Evolutionary conservation across 495 filamentous ascomycete genomes (phyloP).

Genomic region (Oidiodendron maius): DNA sequence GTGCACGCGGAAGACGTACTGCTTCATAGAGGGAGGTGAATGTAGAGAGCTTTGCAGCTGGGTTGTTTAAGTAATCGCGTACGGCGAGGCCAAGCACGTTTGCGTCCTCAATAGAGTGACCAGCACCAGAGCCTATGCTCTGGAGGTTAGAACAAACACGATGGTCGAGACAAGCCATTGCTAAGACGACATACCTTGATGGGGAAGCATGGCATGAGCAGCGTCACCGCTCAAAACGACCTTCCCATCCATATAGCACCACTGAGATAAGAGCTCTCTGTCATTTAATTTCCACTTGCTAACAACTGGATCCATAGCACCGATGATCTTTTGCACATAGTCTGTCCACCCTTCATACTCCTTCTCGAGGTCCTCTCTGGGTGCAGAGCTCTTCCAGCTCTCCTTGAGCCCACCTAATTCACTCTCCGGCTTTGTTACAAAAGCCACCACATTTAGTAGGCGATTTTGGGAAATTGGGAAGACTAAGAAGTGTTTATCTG

Average conservation of each 20-base stretch:
- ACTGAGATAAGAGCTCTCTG: conserved; percentile 30
- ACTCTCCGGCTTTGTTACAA: conserved; percentile 18
- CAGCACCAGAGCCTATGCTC: neutral
- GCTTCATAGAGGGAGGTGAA: conserved; percentile 27
- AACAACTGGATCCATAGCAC: conserved; percentile 22
- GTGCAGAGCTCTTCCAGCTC: conserved; percentile 31
- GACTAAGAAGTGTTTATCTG: conserved; percentile 22
- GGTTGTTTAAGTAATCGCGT: neutral
- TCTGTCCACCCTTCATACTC: conserved; percentile 31
- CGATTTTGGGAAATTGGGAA: conserved; percentile 27
- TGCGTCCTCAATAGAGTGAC: neutral
- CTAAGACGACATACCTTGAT: neutral
- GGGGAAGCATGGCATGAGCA: conserved; percentile 22
- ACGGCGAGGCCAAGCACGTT: neutral
- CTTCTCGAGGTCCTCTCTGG: conserved; percentile 24
- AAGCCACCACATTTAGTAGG: conserved; percentile 23
- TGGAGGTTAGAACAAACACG: neutral
- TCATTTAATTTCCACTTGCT: conserved; percentile 39
- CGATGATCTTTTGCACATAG: conserved; percentile 9
- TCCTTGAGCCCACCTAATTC: conserved; percentile 23
- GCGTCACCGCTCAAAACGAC: conserved; percentile 34
- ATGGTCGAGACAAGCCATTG: neutral
- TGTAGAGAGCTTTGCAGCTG: conserved; percentile 5
- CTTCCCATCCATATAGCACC: conserved; percentile 28
- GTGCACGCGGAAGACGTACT: conserved; percentile 29